These are phyloP conservation scores for Schizosaccharomyces octosporus DNA, from an alignment of 805 yeast species.

Conservation along the genomic window DNA sequence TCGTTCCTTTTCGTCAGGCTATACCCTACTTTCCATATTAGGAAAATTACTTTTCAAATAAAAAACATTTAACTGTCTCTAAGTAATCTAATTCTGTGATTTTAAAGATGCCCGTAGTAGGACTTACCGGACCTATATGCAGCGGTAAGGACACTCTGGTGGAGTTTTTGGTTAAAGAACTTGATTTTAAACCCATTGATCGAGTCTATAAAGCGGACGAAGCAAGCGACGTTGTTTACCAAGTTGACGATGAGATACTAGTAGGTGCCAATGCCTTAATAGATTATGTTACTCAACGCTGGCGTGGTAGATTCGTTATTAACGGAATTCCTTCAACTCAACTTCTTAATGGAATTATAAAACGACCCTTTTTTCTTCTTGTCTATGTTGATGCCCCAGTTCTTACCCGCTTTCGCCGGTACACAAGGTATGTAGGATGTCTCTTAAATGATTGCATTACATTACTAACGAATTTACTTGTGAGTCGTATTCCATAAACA, in stretches of 20 bases:
- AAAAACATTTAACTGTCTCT: not conserved
- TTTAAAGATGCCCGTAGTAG: slow-evolving; percentile 20
- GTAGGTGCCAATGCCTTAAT: slow-evolving; percentile 21
- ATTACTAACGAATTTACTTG: not conserved
- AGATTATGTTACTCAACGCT: slow-evolving; percentile 37
- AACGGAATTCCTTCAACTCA: slow-evolving; percentile 22
- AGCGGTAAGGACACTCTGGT: slow-evolving; percentile 47
- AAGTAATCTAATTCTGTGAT: not conserved
- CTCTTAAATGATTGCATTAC: not conserved
- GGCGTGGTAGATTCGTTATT: slow-evolving; percentile 40
- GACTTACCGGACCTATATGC: slow-evolving; percentile 43
- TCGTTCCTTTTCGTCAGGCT: no score
- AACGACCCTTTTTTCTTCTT: slow-evolving; percentile 64
- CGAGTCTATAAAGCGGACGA: not conserved
- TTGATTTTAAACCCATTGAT: slow-evolving; percentile 7
- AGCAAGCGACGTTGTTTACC: not conserved
- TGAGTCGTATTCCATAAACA: not conserved
- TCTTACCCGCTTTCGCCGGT: slow-evolving; percentile 18
- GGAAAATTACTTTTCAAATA: not conserved
- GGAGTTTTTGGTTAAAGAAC: slow-evolving; percentile 22
- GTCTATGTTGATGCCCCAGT: slow-evolving; percentile 54
- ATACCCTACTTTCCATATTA: not conserved
- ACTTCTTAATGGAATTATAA: slow-evolving; percentile 17
- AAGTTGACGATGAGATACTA: not conserved
- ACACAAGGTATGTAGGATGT: not conserved